Base-by-base conservation (phyloP, 1,284 basidiomycete species). In the Sporisorium iseilematis-ciliati region DNA sequence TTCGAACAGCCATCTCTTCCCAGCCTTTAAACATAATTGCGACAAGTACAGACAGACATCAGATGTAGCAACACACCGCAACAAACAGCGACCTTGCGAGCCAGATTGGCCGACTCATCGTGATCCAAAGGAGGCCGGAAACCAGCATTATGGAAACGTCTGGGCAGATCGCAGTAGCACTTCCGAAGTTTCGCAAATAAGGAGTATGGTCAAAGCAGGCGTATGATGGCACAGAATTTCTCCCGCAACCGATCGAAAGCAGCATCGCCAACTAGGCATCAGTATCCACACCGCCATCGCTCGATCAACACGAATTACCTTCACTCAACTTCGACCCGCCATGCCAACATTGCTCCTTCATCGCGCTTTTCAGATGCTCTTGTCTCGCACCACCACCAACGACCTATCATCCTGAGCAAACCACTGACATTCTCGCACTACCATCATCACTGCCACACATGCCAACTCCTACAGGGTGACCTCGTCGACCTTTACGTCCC, bases 401-500 rank as follows among this genome's bases (percentile, higher is more conserved):
- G 0, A 20, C 35, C 45, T 3, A 6, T 8, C 20, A 21, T 21
- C 16, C 4, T 35, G 48, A 52, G 38, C 60, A 48, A 18, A 11
- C 26, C 38, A 65, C 62, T 71, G 68, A 71, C 68, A 41, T 38
- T 46, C 23, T 50, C n/a, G 23, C 49, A 26, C 25, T 20, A 40
- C 50, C 49, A 48, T 23, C 45, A n/a, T 31, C 16, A 29, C 12
- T 49, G 14, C 25, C 46, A 7, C 26, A 48, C 25, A 56, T 50
- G 29, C 12, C 41, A 26, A 14, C n/a, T 52, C 43, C 43, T 21
- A 68, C 81, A 97, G 93, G 95, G 96, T 89, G 90, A 94, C 87
- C 95, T 99, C 87, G 96, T 99, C 86, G 96, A 99, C 90, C 94
- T 99, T 88, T 99, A 99, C 90, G 95, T 99, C 87, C 96, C 96